phyloP scores from a whole-genome alignment of 192 early-diverging fungal species.

The Obelidium mucronatum region DNA sequence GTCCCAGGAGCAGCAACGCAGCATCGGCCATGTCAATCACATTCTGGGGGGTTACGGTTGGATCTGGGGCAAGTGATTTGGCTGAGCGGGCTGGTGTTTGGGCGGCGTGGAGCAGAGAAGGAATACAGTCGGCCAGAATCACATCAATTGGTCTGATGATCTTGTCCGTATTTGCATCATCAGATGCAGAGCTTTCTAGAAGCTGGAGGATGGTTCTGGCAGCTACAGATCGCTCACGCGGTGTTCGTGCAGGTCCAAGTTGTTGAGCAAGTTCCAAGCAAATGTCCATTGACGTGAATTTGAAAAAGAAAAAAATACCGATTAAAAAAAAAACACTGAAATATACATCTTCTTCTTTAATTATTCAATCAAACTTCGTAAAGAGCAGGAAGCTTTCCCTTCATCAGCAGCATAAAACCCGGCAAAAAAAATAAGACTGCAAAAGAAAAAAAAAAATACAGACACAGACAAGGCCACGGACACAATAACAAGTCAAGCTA shows the following conservation, averaged over 20 bases:
- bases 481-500: not conserved
- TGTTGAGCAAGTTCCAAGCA: conserved; percentile 32
- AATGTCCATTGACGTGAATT: conserved; percentile 4
- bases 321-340: not conserved
- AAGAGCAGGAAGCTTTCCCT: not conserved
- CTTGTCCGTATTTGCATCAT: not conserved
- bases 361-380: not conserved
- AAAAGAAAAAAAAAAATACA: not conserved
- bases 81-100: conserved; percentile 27
- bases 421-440: not conserved
- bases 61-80: conserved; percentile 25
- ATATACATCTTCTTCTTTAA: not conserved
- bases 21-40: conserved; percentile 39
- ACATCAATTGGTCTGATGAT: conserved; percentile 33
- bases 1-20: conserved; percentile 26
- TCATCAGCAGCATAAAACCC: not conserved
- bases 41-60: conserved; percentile 5
- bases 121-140: conserved; percentile 33
- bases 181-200: not conserved
- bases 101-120: conserved; percentile 39
- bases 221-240: conserved; percentile 24
- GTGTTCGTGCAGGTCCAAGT: conserved; percentile 14
- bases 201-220: conserved; percentile 18
- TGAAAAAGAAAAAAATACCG: conserved; percentile 28
- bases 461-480: not conserved